Evolutionary conservation across 495 filamentous ascomycete species (phyloP).

Genomic region (Gamarada debralockiae): DNA sequence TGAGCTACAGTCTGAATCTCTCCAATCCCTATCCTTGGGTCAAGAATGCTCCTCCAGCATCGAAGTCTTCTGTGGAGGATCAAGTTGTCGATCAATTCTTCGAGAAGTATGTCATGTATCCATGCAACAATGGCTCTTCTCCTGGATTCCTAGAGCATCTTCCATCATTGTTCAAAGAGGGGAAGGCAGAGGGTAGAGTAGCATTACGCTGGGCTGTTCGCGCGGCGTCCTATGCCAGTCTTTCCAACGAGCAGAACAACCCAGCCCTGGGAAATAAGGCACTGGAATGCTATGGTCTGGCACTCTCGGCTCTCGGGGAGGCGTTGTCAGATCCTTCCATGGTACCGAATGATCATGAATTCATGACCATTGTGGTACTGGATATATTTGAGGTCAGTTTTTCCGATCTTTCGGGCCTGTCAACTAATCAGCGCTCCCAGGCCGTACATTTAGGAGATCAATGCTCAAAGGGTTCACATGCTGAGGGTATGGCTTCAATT

Average conservation of each 20-base stretch:
- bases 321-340: slow-evolving; percentile 19
- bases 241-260: slow-evolving; percentile 23
- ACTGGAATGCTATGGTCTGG: slow-evolving; percentile 30
- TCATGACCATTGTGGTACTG: slow-evolving; percentile 34
- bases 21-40: slow-evolving; percentile 6
- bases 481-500: slow-evolving; percentile 36
- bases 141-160: slow-evolving; percentile 34
- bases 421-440: slow-evolving; percentile 10
- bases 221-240: slow-evolving; percentile 29
- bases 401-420: slow-evolving; percentile 2
- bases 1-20: slow-evolving; percentile 11
- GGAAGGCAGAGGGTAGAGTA: slow-evolving; percentile 28
- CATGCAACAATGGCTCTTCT: slow-evolving; percentile 29
- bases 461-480: slow-evolving; percentile 24
- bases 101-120: slow-evolving; percentile 33
- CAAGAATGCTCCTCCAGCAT: slow-evolving; percentile 4
- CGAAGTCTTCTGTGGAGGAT: slow-evolving; percentile 22
- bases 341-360: slow-evolving; percentile 30
- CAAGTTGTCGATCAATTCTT: slow-evolving; percentile 27
- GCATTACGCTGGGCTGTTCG: slow-evolving; percentile 33
- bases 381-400: slow-evolving; percentile 32
- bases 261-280: slow-evolving; percentile 20
- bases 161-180: slow-evolving; percentile 30
- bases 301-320: slow-evolving; percentile 27
- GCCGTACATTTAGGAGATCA: slow-evolving; percentile 21